Evolutionary conservation across 2,329 filamentous ascomycete species (phyloP), one percentile per base, ranked within the genome.

Genomic region (Akanthomyces dipterigenus): DNA sequence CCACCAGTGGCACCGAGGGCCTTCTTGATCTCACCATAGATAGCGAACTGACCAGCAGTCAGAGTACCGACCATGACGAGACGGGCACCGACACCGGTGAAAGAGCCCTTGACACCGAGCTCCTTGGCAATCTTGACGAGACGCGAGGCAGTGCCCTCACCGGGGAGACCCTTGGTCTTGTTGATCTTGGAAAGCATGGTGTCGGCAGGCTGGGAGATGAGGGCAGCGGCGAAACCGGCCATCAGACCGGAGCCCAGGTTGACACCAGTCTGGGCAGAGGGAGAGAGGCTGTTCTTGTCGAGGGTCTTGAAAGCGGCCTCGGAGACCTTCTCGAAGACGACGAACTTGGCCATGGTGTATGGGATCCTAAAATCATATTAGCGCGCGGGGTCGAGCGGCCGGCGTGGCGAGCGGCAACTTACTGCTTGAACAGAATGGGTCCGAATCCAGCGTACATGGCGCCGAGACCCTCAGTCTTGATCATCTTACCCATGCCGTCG

Each of bases 181-280:
- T 96, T 96, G 84, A 96, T 95, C 86, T 93, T 95, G 80, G 85
- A 89, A 67, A 96, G 87, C 91, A 96, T 96, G 74, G 91, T 96
- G 77, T 96, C 91, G 75, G 91, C 91, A 70, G 91, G 91, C 82
- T 96, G 91, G 65, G 91, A 96, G 75, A 96, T 84, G 70, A 93
- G 75, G 73, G 91, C 91, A 70, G 91, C 91, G 71, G 90, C 91
- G 80, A 96, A 91, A 89, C 91, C 77, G 65, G 77, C 77, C 64
- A 78, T 73, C 65, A 79, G 72, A 76, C 77, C 77, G 63, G 77
- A 76, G 69, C 76, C 76, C 84, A 96, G 82, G 86, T 96, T 95
- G 81, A 90, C 85, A 76, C 80, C 78, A 68, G 91, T 96, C 82
- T 93, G 89, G 70, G 82, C 80, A 71, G 82, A 82, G 71, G 83